These are phyloP conservation scores for Metschnikowia continentalis DNA, from an alignment of 805 yeast species.

Conservation along the genomic window DNA sequence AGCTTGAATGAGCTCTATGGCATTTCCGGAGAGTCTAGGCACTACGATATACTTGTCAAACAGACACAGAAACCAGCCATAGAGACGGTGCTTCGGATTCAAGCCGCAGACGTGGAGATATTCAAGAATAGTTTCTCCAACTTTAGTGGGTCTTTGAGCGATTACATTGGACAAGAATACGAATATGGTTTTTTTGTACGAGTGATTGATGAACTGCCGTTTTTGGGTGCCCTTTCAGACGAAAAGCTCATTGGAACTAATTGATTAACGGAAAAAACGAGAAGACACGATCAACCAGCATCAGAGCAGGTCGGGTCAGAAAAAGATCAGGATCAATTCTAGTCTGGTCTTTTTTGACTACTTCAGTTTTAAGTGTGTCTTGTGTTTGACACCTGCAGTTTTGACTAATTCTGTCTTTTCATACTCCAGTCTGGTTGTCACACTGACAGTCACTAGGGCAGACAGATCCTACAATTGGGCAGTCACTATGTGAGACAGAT, in stretches of 20 bases:
- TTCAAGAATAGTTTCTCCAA: slow-evolving; percentile 30
- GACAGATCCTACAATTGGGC: too few species aligned
- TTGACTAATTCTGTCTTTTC: too few species aligned
- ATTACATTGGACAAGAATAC: slow-evolving; percentile 20
- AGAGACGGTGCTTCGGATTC: slow-evolving; percentile 24
- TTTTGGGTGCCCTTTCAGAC: slow-evolving; percentile 20
- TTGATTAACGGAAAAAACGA: too few species aligned
- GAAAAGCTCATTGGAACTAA: background rate
- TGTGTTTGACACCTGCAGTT: too few species aligned
- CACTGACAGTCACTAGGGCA: too few species aligned
- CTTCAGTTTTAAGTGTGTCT: too few species aligned
- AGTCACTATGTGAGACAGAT: too few species aligned
- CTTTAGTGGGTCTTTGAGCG: slow-evolving; percentile 27
- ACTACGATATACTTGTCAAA: slow-evolving; percentile 24
- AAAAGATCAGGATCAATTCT: too few species aligned
- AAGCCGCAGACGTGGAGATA: slow-evolving; percentile 25
- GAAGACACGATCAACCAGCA: too few species aligned
- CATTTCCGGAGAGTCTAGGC: slow-evolving; percentile 30
- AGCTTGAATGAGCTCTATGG: slow-evolving; percentile 30
- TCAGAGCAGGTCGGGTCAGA: too few species aligned
- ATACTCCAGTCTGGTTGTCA: too few species aligned
- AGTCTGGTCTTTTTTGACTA: too few species aligned
- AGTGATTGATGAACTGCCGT: slow-evolving; percentile 17
- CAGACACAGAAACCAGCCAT: slow-evolving; percentile 13
- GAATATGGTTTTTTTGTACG: slow-evolving; percentile 18